Base-by-base conservation (phyloP, 177 flowering plant genomes). In the Tripterygium wilfordii region DNA sequence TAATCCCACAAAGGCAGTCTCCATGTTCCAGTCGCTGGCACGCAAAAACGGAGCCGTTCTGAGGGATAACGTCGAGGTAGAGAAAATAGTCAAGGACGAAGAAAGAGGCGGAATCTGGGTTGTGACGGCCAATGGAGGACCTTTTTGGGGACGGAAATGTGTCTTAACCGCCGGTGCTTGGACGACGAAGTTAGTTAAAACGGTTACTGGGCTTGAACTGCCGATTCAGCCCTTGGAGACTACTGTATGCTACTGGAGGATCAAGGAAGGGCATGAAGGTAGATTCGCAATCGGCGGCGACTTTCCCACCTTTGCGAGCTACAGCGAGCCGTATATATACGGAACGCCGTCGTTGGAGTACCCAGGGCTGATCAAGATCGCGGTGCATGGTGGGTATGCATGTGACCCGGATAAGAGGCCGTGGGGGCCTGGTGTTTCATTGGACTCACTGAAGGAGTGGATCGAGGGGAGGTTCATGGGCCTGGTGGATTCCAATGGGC, bases 1-100 rank as follows among this genome's bases (percentile, higher is more conserved):
- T 10, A 80, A 77, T 66, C 86, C 99, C 33, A 77, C 99, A 0
- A 88, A 89, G 57, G 96, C 99, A 0, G 89, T 92, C 13, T 67
- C 88, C 42, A 89, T 92, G 99, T 87, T 80, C 45, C 99, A 86
- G 48, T 42, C 96, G 2, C 69, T 92, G 9, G 94, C 96, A 0
- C 13, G 73, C 2, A 39, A 51, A 24, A 61, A 57, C 2, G 97
- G 97, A 1, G 85, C 95, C 19, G 54, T 65, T 2, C 48, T 92
- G 14, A 78, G 52, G 28, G 99, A 92, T 56, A 66, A 71, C 45
- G 51, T 30, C 51, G 73, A 79, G 47, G 97, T 89, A 23, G 53
- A 9, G 1, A 67, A 60, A 2, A 58, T 88, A 0, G 45, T 32
- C 49, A 70, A 39, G 46, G 78, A 59, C 8, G 60, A 23, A 1